phyloP scores from a whole-genome alignment of 495 filamentous ascomycete species.

The Podospora pseudopauciseta region DNA sequence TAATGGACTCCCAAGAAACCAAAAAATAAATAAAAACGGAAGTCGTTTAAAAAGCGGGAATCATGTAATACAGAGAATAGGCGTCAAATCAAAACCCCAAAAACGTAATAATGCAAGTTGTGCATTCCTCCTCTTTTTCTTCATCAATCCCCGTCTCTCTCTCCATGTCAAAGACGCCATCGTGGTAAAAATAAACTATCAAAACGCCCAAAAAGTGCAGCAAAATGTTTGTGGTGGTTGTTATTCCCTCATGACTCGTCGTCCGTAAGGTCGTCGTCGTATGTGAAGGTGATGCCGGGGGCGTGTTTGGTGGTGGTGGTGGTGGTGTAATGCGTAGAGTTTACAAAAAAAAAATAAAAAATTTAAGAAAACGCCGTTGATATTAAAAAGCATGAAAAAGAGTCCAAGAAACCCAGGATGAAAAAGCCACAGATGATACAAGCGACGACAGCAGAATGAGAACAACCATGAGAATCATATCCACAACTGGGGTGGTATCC shows the following conservation, averaged over 20 bases:
- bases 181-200: background rate
- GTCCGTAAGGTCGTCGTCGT: background rate
- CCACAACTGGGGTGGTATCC: background rate
- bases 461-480: background rate
- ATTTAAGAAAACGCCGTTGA: background rate
- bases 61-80: constrained; percentile 1
- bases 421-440: background rate
- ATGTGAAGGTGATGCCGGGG: background rate
- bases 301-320: background rate
- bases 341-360: background rate
- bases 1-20: background rate
- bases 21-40: background rate
- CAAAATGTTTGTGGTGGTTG: background rate
- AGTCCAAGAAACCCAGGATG: background rate
- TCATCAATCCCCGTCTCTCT: background rate
- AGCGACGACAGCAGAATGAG: background rate
- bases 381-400: background rate
- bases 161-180: background rate
- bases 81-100: background rate
- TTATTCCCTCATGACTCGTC: background rate
- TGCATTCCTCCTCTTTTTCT: background rate
- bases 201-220: background rate
- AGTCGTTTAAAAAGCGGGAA: background rate
- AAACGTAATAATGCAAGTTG: background rate
- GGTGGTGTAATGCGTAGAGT: background rate